Percentiles rank a stretch among this genome's conserved stretches.
Evolutionary conservation across 2,329 filamentous ascomycete genomes (phyloP).

Genomic region (Tolypocladium amazonense): DNA sequence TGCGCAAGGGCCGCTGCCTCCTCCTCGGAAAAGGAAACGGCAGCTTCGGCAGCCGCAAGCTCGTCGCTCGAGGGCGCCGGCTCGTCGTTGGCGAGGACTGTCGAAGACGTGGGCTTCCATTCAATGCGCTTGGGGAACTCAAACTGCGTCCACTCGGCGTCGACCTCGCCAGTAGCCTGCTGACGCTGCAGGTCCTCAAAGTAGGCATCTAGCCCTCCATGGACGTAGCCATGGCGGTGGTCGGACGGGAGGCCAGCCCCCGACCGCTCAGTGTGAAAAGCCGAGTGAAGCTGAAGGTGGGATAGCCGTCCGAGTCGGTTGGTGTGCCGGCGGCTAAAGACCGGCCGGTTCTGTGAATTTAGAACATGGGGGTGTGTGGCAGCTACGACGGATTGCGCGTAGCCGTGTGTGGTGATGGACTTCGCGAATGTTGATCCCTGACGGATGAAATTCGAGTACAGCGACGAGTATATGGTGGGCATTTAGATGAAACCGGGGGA

Average conservation of each 20-base stretch:
- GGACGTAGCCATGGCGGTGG: constrained; percentile 40
- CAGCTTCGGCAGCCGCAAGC: constrained; percentile 21
- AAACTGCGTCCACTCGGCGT: constrained; percentile 84
- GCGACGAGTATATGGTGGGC: constrained; percentile 60
- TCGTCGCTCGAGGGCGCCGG: constrained; percentile 23
- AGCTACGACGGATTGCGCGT: constrained; percentile 94
- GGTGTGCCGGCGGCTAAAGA: constrained; percentile 48
- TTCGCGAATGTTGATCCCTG: constrained; percentile 79
- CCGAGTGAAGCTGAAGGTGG: constrained; percentile 59
- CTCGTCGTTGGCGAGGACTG: constrained; percentile 50
- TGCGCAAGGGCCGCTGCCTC: constrained; percentile 59
- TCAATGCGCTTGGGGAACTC: constrained; percentile 82
- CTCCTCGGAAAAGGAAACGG: constrained; percentile 31
- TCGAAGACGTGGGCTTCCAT: constrained; percentile 60
- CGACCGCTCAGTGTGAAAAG: constrained; percentile 54
- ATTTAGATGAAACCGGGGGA: constrained; percentile 77
- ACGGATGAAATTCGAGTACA: constrained; percentile 79
- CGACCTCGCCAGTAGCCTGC: constrained; percentile 50
- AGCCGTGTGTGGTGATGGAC: constrained; percentile 92
- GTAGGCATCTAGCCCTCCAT: constrained; percentile 75
- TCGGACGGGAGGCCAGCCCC: constrained; percentile 40
- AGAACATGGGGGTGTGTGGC: constrained; percentile 71
- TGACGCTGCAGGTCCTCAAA: constrained; percentile 82
- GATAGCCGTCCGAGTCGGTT: constrained; percentile 43
- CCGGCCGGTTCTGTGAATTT: constrained; percentile 60